Conservation (phyloP, 2,329 filamentous ascomycete species). For the Emericellopsis atlantica region DNA sequence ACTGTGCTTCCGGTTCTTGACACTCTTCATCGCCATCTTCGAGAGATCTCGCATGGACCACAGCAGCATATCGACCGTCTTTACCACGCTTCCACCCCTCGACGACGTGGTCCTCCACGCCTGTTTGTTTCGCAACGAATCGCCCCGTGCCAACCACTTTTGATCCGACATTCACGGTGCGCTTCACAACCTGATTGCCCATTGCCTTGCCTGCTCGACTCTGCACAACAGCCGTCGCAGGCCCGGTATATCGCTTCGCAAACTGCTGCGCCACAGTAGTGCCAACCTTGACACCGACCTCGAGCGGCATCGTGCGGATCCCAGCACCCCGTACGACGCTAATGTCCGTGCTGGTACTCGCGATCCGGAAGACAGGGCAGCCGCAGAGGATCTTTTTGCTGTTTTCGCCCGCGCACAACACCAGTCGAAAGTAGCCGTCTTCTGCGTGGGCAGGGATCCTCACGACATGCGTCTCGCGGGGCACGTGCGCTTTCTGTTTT, state of each 20-base stretch:
- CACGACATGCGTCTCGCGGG: slow-evolving; percentile 51
- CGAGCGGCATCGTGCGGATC: slow-evolving; percentile 50
- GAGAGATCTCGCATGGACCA: slow-evolving; percentile 26
- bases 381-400: slow-evolving; percentile 46
- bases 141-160: slow-evolving; percentile 23
- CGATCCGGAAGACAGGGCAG: slow-evolving; percentile 56
- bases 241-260: slow-evolving; percentile 27
- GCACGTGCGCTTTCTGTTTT: slow-evolving; percentile 29
- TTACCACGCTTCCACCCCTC: slow-evolving; percentile 24
- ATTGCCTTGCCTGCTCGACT: slow-evolving; percentile 19
- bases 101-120: slow-evolving; percentile 11
- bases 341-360: slow-evolving; percentile 49
- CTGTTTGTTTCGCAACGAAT: slow-evolving; percentile 9
- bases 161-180: not conserved
- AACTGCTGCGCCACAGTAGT: slow-evolving; percentile 33
- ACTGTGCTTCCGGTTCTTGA: slow-evolving; percentile 29
- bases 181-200: slow-evolving; percentile 9
- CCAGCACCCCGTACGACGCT: slow-evolving; percentile 53
- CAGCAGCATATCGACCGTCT: slow-evolving; percentile 20
- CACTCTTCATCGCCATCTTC: slow-evolving; percentile 24
- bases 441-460: slow-evolving; percentile 49
- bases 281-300: slow-evolving; percentile 47
- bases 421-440: slow-evolving; percentile 58
- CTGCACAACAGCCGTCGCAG: slow-evolving; percentile 25
- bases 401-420: slow-evolving; percentile 38